phyloP scores from a whole-genome alignment of 176 grass and related monocot genomes.

The Puccinellia tenuiflora region DNA sequence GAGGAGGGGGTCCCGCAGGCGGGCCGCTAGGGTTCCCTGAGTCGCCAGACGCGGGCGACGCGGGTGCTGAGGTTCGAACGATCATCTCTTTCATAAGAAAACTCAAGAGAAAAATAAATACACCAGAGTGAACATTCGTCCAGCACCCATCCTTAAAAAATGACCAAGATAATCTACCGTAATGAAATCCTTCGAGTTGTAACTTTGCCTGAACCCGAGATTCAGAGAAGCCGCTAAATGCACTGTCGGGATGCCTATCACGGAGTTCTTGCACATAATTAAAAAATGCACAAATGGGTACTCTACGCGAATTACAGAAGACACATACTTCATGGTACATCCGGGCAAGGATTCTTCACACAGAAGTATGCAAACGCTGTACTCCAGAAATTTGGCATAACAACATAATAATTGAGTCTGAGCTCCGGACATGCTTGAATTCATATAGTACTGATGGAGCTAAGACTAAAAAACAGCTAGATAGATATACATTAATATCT shows the following conservation, averaged over 20 bases:
- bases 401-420: neutral
- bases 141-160: too few species aligned
- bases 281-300: neutral
- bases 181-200: constrained; percentile 95
- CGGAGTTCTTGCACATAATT: neutral
- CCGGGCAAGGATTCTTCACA: neutral
- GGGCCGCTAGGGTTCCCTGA: too few species aligned
- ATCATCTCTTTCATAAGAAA: too few species aligned
- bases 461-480: neutral
- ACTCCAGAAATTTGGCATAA: neutral
- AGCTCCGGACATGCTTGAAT: neutral
- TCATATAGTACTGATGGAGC: neutral
- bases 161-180: neutral
- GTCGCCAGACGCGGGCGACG: too few species aligned
- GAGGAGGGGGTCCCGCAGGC: too few species aligned
- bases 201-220: constrained; percentile 56
- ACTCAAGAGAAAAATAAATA: too few species aligned
- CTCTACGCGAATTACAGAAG: neutral
- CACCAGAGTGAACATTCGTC: too few species aligned
- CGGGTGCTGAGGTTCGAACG: too few species aligned
- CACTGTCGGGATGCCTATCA: neutral
- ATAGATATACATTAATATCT: neutral
- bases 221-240: too few species aligned
- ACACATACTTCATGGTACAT: neutral
- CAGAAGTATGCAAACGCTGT: neutral